These are phyloP conservation scores for Candida orba DNA, from an alignment of 805 yeast species.

Conservation along the genomic window DNA sequence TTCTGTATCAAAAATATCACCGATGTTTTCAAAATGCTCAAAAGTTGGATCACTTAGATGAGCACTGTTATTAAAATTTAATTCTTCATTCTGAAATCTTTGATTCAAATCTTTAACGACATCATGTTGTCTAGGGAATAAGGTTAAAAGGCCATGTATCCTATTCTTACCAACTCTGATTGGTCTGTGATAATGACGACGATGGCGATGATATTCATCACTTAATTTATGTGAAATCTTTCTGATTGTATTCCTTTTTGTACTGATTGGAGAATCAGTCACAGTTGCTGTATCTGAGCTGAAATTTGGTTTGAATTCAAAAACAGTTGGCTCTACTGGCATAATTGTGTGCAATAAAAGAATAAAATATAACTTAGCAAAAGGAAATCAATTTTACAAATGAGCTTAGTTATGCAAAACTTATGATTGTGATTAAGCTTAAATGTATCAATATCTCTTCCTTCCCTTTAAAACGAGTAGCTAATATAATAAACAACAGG, in stretches of 20 bases:
- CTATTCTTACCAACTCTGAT: neutral
- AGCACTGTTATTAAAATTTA: constrained; percentile 6
- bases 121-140: neutral
- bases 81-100: neutral
- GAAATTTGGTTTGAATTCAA: constrained; percentile 2
- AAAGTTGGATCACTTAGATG: neutral
- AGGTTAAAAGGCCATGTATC: neutral
- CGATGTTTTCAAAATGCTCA: neutral
- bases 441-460: neutral
- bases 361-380: too few relatives aligned
- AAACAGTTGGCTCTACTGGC: constrained; percentile 1
- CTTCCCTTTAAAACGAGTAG: neutral
- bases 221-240: constrained; percentile 3
- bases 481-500: neutral
- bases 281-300: neutral
- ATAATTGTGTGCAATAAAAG: neutral
- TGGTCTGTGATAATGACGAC: neutral
- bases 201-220: constrained; percentile 1
- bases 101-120: neutral
- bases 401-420: neutral
- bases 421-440: neutral
- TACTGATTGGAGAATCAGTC: neutral
- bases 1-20: neutral
- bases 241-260: constrained; percentile 2
- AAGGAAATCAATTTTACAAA: too few relatives aligned